Evolutionary conservation across 2,329 filamentous ascomycete genomes (phyloP).

Genomic region (Hansfordia pulvinata): DNA sequence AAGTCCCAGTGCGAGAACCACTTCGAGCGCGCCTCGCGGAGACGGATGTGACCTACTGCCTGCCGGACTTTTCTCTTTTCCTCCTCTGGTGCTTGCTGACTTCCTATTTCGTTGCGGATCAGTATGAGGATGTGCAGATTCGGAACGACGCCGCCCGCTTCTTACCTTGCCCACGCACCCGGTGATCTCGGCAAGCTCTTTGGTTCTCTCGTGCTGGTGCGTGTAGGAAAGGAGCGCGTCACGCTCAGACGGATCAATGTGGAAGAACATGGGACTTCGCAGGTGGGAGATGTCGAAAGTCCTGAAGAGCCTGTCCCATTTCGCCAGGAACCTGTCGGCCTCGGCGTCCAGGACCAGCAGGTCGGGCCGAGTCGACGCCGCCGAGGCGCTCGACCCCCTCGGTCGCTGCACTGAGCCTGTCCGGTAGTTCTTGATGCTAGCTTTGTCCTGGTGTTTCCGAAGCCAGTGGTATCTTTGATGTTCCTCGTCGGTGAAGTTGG

Average conservation of each 20-base stretch:
- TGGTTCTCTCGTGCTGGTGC: constrained; percentile 42
- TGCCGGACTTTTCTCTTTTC: constrained; percentile 29
- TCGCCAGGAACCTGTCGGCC: constrained; percentile 50
- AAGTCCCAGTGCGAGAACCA: no score
- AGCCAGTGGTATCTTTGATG: constrained; percentile 75
- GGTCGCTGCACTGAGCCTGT: constrained; percentile 20
- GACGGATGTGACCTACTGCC: constrained; percentile 27
- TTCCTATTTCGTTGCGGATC: no score
- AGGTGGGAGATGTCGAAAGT: constrained; percentile 58
- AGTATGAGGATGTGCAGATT: no score
- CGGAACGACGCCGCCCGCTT: no score
- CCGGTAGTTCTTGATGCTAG: constrained; percentile 39
- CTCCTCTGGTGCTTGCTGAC: constrained; percentile 71
- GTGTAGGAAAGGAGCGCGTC: constrained; percentile 61
- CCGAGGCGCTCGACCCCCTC: constrained; percentile 14
- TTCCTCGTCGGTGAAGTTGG: constrained; percentile 73
- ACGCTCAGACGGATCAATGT: constrained; percentile 62
- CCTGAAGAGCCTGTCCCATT: constrained; percentile 58
- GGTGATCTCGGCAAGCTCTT: constrained; percentile 54
- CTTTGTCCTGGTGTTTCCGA: constrained; percentile 45
- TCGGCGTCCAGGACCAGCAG: constrained; percentile 57
- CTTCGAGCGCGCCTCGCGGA: no score
- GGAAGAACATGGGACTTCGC: constrained; percentile 72
- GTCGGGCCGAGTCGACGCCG: constrained; percentile 9
- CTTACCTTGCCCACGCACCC: constrained; percentile 67